Percentiles rank a stretch among this genome's conserved stretches.
Conservation (phyloP, 148 eudicot genomes). For the Nyssa sinensis region DNA sequence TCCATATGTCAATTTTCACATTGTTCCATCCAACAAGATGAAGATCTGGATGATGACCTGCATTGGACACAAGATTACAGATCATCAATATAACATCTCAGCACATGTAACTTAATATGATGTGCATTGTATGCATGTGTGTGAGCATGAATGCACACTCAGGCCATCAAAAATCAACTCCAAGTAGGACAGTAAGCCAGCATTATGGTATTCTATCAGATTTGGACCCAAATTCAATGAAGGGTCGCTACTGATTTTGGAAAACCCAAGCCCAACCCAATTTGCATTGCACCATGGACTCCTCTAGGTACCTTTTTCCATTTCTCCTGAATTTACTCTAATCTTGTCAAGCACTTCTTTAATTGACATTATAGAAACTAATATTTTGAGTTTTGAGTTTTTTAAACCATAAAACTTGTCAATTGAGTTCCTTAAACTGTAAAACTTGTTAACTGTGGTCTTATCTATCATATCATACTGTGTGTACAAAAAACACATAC, state of each 20-base stretch:
- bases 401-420: too few relatives aligned
- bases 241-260: neutral
- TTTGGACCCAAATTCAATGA: neutral
- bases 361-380: too few relatives aligned
- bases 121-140: neutral
- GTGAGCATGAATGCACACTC: neutral
- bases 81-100: neutral
- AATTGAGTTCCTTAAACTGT: too few relatives aligned
- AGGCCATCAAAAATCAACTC: neutral
- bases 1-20: slow-evolving; percentile 80
- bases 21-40: slow-evolving; percentile 95
- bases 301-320: too few relatives aligned
- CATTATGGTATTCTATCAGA: neutral
- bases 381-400: too few relatives aligned
- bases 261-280: neutral
- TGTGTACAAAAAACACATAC: too few relatives aligned
- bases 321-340: too few relatives aligned
- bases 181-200: neutral
- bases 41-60: slow-evolving; percentile 99
- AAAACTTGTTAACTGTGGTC: too few relatives aligned
- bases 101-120: neutral
- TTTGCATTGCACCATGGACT: too few relatives aligned
- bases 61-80: neutral
- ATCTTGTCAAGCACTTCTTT: too few relatives aligned
- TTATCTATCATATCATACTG: too few relatives aligned